Percentiles rank a stretch among this genome's conserved stretches.
phyloP scores from a whole-genome alignment of 2,329 filamentous ascomycete species.

The Epichloe aotearoae region DNA sequence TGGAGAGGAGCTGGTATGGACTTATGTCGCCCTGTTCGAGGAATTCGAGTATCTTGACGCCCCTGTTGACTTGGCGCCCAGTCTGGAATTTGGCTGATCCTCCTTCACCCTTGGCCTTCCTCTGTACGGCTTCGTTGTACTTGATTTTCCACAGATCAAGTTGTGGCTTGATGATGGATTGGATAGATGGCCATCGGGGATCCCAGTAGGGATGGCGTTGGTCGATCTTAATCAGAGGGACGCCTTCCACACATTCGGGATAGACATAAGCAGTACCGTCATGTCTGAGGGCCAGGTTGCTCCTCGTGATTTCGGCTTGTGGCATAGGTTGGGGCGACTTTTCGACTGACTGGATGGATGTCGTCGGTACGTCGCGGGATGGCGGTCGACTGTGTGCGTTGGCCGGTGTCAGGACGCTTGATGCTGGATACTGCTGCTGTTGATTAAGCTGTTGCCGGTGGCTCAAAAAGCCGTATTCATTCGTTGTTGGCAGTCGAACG shows the following conservation, averaged over 20 bases:
- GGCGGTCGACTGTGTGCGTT: constrained; percentile 16
- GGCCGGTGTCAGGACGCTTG: constrained; percentile 19
- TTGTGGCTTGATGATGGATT: constrained; percentile 27
- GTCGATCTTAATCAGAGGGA: constrained; percentile 38
- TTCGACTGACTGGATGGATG: constrained; percentile 14
- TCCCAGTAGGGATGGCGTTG: constrained; percentile 43
- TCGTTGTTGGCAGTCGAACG: constrained; percentile 14
- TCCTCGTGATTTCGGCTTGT: constrained; percentile 28
- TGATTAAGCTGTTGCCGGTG: not conserved
- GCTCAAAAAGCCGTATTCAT: constrained; percentile 11
- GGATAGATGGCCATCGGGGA: constrained; percentile 34
- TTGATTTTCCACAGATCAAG: constrained; percentile 36
- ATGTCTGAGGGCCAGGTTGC: constrained; percentile 31
- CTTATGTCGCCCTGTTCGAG: constrained; percentile 36
- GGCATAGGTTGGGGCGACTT: constrained; percentile 14
- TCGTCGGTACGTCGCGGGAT: constrained; percentile 17
- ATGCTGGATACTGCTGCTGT: not conserved
- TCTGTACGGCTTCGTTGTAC: constrained; percentile 24
- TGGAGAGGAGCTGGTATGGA: constrained; percentile 42
- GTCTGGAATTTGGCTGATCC: constrained; percentile 36
- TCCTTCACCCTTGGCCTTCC: constrained; percentile 17
- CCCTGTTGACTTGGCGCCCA: constrained; percentile 43
- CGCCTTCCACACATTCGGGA: constrained; percentile 38
- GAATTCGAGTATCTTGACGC: constrained; percentile 38
- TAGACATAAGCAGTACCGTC: constrained; percentile 36